A percentile compares a stretch with the other conserved stretches of the same genome.
Evolutionary conservation across 2,329 filamentous ascomycete species (phyloP).

Genomic region (Fusarium nematophilum): DNA sequence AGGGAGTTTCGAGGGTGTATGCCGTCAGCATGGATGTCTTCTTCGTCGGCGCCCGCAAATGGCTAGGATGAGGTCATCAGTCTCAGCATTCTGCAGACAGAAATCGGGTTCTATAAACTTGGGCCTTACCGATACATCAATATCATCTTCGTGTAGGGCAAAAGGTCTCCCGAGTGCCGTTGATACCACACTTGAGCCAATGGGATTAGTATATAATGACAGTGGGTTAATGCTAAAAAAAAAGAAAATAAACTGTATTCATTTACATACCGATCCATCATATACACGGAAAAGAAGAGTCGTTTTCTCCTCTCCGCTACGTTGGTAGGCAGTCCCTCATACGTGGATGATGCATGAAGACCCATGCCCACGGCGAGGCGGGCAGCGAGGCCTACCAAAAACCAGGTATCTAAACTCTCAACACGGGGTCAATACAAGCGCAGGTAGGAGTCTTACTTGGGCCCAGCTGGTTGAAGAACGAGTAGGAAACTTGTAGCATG

Average conservation of each 20-base stretch:
- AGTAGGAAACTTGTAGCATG: constrained; percentile 60
- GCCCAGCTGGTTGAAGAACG: constrained; percentile 60
- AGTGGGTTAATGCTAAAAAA: background rate
- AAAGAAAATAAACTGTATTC: background rate
- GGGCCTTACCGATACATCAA: constrained; percentile 52
- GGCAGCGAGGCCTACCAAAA: constrained; percentile 57
- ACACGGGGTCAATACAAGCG: background rate
- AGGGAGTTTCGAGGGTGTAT: constrained; percentile 37
- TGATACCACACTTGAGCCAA: constrained; percentile 52
- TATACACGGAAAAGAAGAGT: constrained; percentile 59
- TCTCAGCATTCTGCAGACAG: no score
- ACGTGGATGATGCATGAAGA: constrained; percentile 52
- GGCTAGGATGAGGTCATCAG: constrained; percentile 43
- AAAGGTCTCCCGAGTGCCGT: constrained; percentile 57
- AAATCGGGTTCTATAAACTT: background rate
- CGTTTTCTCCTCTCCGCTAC: constrained; percentile 53
- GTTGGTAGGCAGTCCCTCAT: constrained; percentile 47
- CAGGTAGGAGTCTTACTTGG: constrained; percentile 49
- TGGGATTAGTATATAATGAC: background rate
- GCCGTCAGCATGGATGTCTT: constrained; percentile 44
- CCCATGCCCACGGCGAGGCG: constrained; percentile 58
- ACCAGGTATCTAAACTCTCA: constrained; percentile 54
- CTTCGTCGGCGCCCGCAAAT: constrained; percentile 52
- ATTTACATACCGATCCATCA: constrained; percentile 57
- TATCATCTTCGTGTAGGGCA: constrained; percentile 59